Evolutionary conservation across 768 basidiomycete genomes (phyloP), one percentile per base, ranked within the genome.

Genomic region (Suillus discolor): DNA sequence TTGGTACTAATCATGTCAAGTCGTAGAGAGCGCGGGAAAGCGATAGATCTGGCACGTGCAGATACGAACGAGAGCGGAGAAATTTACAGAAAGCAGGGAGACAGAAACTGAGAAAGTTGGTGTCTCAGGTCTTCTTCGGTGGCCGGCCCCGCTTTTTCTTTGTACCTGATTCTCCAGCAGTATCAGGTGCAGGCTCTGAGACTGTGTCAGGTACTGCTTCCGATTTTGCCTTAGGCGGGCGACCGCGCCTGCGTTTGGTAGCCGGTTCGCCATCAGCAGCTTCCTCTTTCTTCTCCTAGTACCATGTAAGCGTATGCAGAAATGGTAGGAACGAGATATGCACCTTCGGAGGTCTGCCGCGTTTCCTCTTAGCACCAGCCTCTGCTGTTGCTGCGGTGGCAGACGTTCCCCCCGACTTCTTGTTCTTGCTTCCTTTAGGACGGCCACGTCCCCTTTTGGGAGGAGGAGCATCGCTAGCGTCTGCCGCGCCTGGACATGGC

Each of bases 391-490:
- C 45, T 1, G 74, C 70, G 38, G 76, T 69, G 16, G 74, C 66
- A 63, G 77, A 70, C 45, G 78, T 69, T 66, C 73, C 79, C 74
- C 75, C 72, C 69, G 74, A 76, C 73, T 84, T 85, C 81, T 86
- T 87, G 79, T 87, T 87, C 81, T 92, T 96, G 78, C 91, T 93
- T 71, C 94, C 94, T 77, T 90, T 93, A 67, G 95, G 95, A 69
- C 95, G 88, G 62, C 95, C 95, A 57, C 95, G 86, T 73, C 92
- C 88, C 72, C 94, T 89, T 81, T 94, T 96, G 67, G 74, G 71
- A 49, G 85, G 82, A 54, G 78, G 62, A 64, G 78, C 71, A 66
- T 78, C 72, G 70, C 62, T 74, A 67, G 80, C 75, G 64, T 81
- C 78, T 65, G 82, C 73, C 67, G 80, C 76, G 73, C 80, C 82